Percentiles rank a stretch among this genome's conserved stretches.
These are phyloP conservation scores for Microdochium trichocladiopsis DNA, from an alignment of 2,329 filamentous ascomycete genomes.

Conservation along the genomic window DNA sequence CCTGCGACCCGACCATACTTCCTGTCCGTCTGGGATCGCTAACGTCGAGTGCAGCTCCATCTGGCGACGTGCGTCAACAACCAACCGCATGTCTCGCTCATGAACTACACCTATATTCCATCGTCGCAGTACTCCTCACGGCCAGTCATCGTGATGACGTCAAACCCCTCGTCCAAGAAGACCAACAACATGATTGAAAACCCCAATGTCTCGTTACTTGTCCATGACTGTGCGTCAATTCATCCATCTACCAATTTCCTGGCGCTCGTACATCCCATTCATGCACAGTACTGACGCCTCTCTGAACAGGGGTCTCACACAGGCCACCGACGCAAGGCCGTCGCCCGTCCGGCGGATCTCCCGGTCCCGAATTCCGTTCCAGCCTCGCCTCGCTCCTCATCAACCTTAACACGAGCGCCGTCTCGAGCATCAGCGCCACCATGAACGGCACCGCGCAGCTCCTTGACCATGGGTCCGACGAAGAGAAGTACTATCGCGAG, in stretches of 20 bases:
- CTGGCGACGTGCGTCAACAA: constrained; percentile 84
- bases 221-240: constrained; percentile 70
- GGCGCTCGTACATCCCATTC: background rate
- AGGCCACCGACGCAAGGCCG: constrained; percentile 69
- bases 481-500: constrained; percentile 78
- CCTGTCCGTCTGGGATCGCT: too few relatives aligned
- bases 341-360: constrained; percentile 53
- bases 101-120: constrained; percentile 98
- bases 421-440: constrained; percentile 85
- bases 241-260: background rate
- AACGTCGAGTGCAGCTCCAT: constrained; percentile 76
- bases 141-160: constrained; percentile 96
- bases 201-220: constrained; percentile 84
- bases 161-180: constrained; percentile 71
- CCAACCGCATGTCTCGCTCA: constrained; percentile 85
- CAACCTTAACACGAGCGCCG: constrained; percentile 82
- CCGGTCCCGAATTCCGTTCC: constrained; percentile 57
- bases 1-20: too few relatives aligned
- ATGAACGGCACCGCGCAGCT: constrained; percentile 84
- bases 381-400: constrained; percentile 77
- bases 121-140: constrained; percentile 59
- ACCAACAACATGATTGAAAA: constrained; percentile 77
- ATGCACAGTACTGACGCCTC: too few relatives aligned
- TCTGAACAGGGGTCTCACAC: constrained; percentile 65
- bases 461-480: constrained; percentile 64